Percentiles rank a stretch among this genome's conserved stretches.
Conservation (phyloP, 306 rosid species). For the peach (Prunus persica) region DNA sequence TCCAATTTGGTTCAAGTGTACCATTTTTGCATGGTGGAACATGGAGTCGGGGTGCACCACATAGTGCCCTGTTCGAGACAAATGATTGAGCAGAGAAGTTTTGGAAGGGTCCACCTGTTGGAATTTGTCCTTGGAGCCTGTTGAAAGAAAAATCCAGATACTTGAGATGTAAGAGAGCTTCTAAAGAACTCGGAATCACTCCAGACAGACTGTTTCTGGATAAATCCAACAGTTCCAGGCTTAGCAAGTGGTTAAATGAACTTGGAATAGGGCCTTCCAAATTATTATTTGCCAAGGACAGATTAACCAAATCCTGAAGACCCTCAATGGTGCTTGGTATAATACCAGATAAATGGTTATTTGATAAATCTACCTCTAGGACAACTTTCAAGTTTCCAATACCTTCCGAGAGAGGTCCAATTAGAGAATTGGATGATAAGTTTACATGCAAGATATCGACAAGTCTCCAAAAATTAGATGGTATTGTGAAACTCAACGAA, state of each 20-base stretch:
- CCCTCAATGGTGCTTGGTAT: neutral
- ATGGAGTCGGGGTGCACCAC: constrained; percentile 17
- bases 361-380: neutral
- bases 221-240: constrained; percentile 7
- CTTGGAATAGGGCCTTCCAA: constrained; percentile 15
- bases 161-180: too few species aligned
- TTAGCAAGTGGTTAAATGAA: neutral
- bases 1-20: neutral
- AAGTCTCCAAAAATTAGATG: too few species aligned
- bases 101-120: constrained; percentile 17
- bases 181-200: too few species aligned
- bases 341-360: neutral
- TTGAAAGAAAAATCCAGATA: neutral
- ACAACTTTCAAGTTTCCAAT: neutral
- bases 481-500: too few species aligned
- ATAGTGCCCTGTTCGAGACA: constrained; percentile 18
- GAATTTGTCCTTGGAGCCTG: constrained; percentile 27
- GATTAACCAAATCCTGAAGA: neutral
- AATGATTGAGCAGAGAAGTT: constrained; percentile 24
- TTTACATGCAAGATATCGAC: neutral
- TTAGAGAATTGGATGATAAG: constrained; percentile 11
- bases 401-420: neutral
- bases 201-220: too few species aligned
- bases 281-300: neutral
- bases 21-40: constrained; percentile 12